Evolutionary conservation across 345 rosid genomes (phyloP), one percentile per base, ranked within the genome.

Genomic region (Gynandropsis gynandra): DNA sequence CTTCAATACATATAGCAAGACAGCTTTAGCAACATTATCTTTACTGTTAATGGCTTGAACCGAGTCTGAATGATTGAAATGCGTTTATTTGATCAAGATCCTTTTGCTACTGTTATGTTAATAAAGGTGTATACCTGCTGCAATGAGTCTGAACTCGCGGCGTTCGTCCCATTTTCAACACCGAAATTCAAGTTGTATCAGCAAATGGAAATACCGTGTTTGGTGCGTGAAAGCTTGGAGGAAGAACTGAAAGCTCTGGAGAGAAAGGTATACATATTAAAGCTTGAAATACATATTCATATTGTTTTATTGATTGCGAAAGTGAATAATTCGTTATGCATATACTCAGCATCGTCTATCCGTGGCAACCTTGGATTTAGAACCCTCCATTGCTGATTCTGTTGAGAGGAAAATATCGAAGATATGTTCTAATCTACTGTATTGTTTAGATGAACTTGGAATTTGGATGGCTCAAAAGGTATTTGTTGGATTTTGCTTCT

Each of bases 401-500:
- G 56, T 69, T 10, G 35, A 24, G 39, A 75, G 61, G 66, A 80
- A 62, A 61, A 43, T 87, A 51, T 51, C 49, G 10, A 85, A 46
- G 64, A 69, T 78, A 33, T 40, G 52, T 54, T 66, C 68, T 9
- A 49, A 61, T 27, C 61, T 92, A 42, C 32, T 69, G 16, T 78
- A 65, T 65, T 92, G 98, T 67, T 61, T 82, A 67, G 72, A 63
- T 12, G 80, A 85, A 12, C 89, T 84, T 11, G 98, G 98, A 13
- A 68, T 77, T 48, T 84, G 76, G 86, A 64, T 80, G 69, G 89
- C 98, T 24, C 69, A 33, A 16, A 85, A 84, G 98, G 98, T 90
- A 69, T 16, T 18, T 45, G 18, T 58, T 51, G 42, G n/a, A 3
- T 27, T 42, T 7, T 16, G 41, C 24, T 53, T 16, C 16, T 33